Evolutionary conservation across 331 rosid species (phyloP), one percentile per base, ranked within the genome.

Genomic region (Phaseolus coccineus): DNA sequence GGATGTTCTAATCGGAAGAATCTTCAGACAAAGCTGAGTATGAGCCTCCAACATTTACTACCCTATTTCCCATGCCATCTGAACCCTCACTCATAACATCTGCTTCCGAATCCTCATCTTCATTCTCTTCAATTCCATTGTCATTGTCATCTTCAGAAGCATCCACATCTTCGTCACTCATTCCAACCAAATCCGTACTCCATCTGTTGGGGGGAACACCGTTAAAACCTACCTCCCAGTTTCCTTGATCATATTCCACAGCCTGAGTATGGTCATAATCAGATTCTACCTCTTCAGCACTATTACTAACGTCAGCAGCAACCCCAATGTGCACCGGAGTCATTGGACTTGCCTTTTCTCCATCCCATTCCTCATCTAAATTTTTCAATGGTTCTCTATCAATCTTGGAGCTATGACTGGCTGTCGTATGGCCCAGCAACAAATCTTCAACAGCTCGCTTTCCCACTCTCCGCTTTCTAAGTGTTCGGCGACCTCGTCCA

Each of bases 401-500:
- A 55, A 88, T 81, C 65, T 85, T 92, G 74, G 86, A 81, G 78
- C 87, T 87, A 77, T 75, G 81, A 44, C 80, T 35, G 56, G 83
- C 85, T 8, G 86, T 75, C 25, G 76, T 80, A 15, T 50, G 89
- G 62, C 86, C 87, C 25, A 75, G 65, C 65, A 83, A 81, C 59
- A 86, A 85, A 82, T 90, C 93, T 80, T 90, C 93, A 7, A 90
- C 89, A 78, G 85, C 87, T 82, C 91, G 87, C 83, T 89, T 88
- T 62, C 84, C 96, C 46, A 84, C 85, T 87, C 97, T 87, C 55
- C 93, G 87, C 81, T 92, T 91, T 87, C 99, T 87, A 61, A 93
- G 90, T 0, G 99, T 93, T 5, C 99, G 94, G 52, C 91, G 98
- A 11, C 99, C 98, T 57, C 99, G 91, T 39, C 89, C 89, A 58